A percentile compares a stretch with the other conserved stretches of the same genome.
phyloP scores from a whole-genome alignment of 371 early-diverging fungal species.

The Mortierella sp. region DNA sequence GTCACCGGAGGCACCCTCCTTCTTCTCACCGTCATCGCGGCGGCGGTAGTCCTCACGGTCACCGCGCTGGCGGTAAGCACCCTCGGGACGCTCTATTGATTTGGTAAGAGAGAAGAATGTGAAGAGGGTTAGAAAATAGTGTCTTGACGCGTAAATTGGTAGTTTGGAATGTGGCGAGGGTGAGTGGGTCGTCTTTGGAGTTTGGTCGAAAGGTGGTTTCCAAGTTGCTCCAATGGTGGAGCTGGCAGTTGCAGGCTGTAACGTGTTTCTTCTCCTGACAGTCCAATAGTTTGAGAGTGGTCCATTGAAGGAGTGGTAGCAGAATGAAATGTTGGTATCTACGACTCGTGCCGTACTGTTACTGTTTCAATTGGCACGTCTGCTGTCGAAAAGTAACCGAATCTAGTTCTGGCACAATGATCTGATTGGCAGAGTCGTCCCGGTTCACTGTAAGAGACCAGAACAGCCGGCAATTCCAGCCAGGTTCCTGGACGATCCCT shows the following conservation, averaged over 20 bases:
- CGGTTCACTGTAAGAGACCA: neutral
- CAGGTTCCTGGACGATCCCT: neutral
- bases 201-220: neutral
- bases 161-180: neutral
- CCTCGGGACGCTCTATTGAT: conserved; percentile 60
- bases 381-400: neutral
- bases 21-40: conserved; percentile 81
- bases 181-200: neutral
- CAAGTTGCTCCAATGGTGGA: neutral
- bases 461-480: neutral
- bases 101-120: neutral
- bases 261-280: neutral
- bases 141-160: neutral
- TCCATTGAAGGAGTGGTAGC: neutral
- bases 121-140: conserved; percentile 17
- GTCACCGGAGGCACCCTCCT: conserved; percentile 96
- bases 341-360: neutral
- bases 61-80: conserved; percentile 77
- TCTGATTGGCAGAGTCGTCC: too few species aligned
- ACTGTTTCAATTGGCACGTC: neutral
- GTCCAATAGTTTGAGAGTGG: neutral
- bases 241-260: too few species aligned
- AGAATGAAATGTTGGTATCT: neutral
- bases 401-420: neutral
- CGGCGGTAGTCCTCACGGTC: conserved; percentile 91